phyloP scores from a whole-genome alignment of 192 early-diverging fungal species.

The Coemansia umbellata region DNA sequence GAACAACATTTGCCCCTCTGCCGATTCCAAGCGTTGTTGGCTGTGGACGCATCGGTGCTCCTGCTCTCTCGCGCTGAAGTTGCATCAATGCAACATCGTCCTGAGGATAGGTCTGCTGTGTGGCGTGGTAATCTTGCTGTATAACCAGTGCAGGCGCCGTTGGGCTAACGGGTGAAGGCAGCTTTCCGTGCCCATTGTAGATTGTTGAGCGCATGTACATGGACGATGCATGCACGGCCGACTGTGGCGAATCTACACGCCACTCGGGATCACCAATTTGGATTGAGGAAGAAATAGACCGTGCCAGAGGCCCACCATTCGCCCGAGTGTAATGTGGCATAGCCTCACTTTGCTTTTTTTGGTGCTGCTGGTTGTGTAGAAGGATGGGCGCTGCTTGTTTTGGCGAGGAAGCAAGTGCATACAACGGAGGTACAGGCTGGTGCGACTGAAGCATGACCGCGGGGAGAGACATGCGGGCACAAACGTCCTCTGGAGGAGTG shows the following conservation, averaged over 20 bases:
- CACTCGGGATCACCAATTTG: slow-evolving; percentile 52
- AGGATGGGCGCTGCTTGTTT: too few relatives aligned
- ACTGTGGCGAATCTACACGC: slow-evolving; percentile 46
- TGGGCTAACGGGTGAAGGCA: slow-evolving; percentile 38
- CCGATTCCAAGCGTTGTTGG: slow-evolving; percentile 24
- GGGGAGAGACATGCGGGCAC: not conserved
- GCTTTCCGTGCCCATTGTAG: slow-evolving; percentile 5
- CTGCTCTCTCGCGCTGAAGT: not conserved
- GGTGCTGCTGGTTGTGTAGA: too few relatives aligned
- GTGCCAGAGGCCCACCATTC: not conserved
- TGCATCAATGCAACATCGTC: not conserved
- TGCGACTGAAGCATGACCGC: slow-evolving; percentile 1
- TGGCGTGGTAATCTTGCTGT: not conserved
- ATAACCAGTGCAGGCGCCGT: not conserved
- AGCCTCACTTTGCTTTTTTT: too few relatives aligned
- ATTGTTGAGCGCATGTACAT: not conserved
- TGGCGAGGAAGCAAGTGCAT: slow-evolving; percentile 10
- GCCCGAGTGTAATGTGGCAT: not conserved
- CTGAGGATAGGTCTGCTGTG: not conserved
- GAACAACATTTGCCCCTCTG: not conserved
- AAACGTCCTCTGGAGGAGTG: slow-evolving; percentile 33
- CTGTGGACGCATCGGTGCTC: slow-evolving; percentile 2
- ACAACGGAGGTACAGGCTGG: not conserved
- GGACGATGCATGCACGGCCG: slow-evolving; percentile 7
- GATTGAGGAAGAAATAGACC: slow-evolving; percentile 30